These are phyloP conservation scores for Rhynchospora tenuis DNA, from an alignment of 176 grass and related monocot species.

Conservation along the genomic window DNA sequence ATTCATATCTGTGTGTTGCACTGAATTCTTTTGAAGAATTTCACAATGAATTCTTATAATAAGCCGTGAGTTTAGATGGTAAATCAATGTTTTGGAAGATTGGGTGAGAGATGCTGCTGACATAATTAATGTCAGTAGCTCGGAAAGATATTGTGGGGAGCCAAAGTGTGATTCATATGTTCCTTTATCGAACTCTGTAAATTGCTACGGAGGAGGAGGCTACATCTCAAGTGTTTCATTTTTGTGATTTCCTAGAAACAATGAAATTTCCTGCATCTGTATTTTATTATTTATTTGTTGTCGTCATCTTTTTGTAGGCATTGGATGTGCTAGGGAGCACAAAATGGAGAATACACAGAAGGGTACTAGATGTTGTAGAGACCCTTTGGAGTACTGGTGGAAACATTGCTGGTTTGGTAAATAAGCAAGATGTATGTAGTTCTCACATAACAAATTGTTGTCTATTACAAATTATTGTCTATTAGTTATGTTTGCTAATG, in stretches of 20 bases:
- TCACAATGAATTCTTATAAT: neutral
- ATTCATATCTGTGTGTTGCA: constrained; percentile 3
- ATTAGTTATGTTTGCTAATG: constrained; percentile 6
- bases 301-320: constrained; percentile 42
- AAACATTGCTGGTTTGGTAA: constrained; percentile 78
- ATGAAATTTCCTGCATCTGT: neutral
- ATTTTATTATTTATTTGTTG: neutral
- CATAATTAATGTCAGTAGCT: constrained; percentile 7
- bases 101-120: neutral
- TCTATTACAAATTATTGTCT: neutral
- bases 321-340: constrained; percentile 88
- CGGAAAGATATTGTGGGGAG: neutral
- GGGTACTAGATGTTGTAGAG: constrained; percentile 73
- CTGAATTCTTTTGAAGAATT: neutral
- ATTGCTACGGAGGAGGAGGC: neutral
- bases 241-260: constrained; percentile 25
- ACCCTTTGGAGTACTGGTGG: constrained; percentile 78
- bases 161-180: neutral
- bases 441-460: neutral
- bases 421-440: constrained; percentile 69
- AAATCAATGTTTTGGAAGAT: neutral
- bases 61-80: neutral
- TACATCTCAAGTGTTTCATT: neutral
- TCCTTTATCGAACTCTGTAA: neutral
- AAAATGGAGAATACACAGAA: constrained; percentile 96